Percentiles rank a stretch among this genome's conserved stretches.
Evolutionary conservation across 768 basidiomycete species (phyloP).

Genomic region (Holtermannia corniformis): DNA sequence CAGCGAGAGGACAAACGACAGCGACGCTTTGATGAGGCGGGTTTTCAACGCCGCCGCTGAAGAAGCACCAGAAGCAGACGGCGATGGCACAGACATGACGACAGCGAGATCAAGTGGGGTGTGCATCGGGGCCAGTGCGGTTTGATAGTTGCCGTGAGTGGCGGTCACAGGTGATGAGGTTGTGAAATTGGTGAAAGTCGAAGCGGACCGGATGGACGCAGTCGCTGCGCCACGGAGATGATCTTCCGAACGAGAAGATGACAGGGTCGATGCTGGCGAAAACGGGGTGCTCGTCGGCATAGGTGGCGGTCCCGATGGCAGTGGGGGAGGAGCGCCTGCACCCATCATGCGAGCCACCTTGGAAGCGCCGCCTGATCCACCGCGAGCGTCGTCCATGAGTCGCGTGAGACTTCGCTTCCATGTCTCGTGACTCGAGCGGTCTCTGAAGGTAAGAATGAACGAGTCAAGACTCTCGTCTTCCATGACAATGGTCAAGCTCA

Average conservation of each 20-base stretch:
- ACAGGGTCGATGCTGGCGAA: conserved; percentile 2
- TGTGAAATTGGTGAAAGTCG: conserved; percentile 8
- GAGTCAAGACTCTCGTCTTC: conserved; percentile 86
- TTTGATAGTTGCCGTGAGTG: conserved; percentile 56
- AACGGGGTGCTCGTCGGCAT: conserved; percentile 1
- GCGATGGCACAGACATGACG: conserved; percentile 67
- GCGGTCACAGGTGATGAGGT: conserved; percentile 9
- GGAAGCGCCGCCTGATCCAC: conserved; percentile 3
- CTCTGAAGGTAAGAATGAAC: conserved; percentile 92
- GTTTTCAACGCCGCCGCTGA: conserved; percentile 52
- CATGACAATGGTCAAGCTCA: conserved; percentile 96
- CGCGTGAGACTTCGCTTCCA: conserved; percentile 78
- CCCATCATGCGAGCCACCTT: conserved; percentile 27
- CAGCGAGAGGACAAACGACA: conserved; percentile 75
- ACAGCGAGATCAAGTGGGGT: conserved; percentile 86
- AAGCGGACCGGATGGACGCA: neutral
- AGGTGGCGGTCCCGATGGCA: neutral
- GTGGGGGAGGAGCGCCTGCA: conserved; percentile 9
- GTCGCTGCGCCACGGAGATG: neutral
- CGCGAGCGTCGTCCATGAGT: conserved; percentile 48
- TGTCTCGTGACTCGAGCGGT: conserved; percentile 73
- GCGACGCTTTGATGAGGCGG: conserved; percentile 75
- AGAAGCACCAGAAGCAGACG: conserved; percentile 50
- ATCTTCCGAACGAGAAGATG: neutral
- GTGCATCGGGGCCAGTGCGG: conserved; percentile 69